phyloP scores from a whole-genome alignment of 345 rosid genomes.

The Luvunga scandens region DNA sequence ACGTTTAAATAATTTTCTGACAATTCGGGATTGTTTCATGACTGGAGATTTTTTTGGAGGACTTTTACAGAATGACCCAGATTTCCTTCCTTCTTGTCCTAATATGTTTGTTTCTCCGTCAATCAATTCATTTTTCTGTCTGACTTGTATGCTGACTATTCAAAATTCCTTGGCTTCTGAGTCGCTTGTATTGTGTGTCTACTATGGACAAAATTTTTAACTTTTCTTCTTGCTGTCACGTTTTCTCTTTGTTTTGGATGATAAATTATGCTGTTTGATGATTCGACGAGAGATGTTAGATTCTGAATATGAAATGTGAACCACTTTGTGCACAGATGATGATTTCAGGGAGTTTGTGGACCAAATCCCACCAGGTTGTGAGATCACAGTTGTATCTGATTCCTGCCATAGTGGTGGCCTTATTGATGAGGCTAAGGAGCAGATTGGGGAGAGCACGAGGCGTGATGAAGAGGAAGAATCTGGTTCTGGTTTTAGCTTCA shows the following conservation, averaged over 20 bases:
- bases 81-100: neutral
- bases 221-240: neutral
- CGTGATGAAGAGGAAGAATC: slow-evolving; percentile 31
- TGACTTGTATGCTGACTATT: neutral
- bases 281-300: neutral
- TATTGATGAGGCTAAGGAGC: slow-evolving; percentile 89
- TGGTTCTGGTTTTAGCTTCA: slow-evolving; percentile 40
- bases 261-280: neutral
- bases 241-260: neutral
- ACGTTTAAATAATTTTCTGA: neutral
- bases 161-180: neutral
- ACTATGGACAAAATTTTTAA: no score
- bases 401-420: slow-evolving; percentile 98
- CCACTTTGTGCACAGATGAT: slow-evolving; percentile 55
- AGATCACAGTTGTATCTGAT: slow-evolving; percentile 77
- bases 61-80: neutral
- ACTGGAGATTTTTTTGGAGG: neutral
- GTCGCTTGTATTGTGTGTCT: no score
- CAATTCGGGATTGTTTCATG: neutral
- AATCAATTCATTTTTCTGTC: neutral
- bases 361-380: slow-evolving; percentile 56
- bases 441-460: slow-evolving; percentile 88
- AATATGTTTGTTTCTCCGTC: neutral
- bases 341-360: slow-evolving; percentile 88
- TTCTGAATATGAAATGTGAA: neutral